A percentile compares a stretch with the other conserved stretches of the same genome.
These are phyloP conservation scores for Phoma sp. DNA, from an alignment of 2,329 filamentous ascomycete species.

Conservation along the genomic window DNA sequence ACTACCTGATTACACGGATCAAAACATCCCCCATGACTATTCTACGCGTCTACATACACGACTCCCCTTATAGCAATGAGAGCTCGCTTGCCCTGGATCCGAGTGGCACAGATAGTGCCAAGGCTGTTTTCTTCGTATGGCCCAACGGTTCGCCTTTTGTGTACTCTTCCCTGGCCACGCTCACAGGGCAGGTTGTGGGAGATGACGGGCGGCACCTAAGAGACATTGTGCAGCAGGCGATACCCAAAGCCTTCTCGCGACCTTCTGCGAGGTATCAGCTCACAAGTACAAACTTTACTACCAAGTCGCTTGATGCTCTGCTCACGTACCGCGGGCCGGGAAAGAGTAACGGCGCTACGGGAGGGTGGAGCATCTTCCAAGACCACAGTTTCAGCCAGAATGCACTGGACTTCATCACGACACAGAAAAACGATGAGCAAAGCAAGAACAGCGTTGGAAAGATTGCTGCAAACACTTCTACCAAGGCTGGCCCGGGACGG, in stretches of 20 bases:
- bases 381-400: conserved; percentile 63
- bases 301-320: conserved; percentile 73
- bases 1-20: conserved; percentile 80
- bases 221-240: conserved; percentile 75
- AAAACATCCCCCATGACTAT: conserved; percentile 72
- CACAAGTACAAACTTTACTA: conserved; percentile 70
- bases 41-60: conserved; percentile 78
- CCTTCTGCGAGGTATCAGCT: conserved; percentile 75
- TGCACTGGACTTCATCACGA: conserved; percentile 55
- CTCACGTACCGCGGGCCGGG: conserved; percentile 72
- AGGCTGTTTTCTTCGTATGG: conserved; percentile 80
- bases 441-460: conserved; percentile 22
- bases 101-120: conserved; percentile 62
- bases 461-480: conserved; percentile 13
- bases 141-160: conserved; percentile 80
- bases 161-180: conserved; percentile 64
- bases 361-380: conserved; percentile 81
- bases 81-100: conserved; percentile 44
- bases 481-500: conserved; percentile 34
- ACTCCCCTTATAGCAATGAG: conserved; percentile 76
- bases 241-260: conserved; percentile 81
- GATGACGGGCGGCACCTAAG: conserved; percentile 63
- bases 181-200: conserved; percentile 44
- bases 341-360: conserved; percentile 73
- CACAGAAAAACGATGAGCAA: conserved; percentile 29